A percentile compares a stretch with the other conserved stretches of the same genome.
phyloP scores from a whole-genome alignment of 306 rosid species.

The Oemleria cerasiformis region DNA sequence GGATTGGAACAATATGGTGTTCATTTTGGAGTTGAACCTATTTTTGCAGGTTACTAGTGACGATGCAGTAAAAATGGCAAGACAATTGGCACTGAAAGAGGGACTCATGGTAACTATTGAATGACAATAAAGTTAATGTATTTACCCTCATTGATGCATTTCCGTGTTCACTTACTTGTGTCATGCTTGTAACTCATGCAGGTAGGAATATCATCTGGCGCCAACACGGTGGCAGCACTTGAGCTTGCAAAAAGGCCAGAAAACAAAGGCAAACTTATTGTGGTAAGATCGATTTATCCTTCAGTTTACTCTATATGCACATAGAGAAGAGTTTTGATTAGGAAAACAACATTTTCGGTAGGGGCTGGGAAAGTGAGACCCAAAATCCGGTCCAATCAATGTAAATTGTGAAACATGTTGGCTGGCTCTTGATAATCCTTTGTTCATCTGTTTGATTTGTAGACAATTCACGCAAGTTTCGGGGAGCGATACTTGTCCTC shows the following conservation, averaged over 20 bases:
- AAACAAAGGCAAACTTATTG: constrained; percentile 93
- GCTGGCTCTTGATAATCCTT: not conserved
- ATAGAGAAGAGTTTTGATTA: not conserved
- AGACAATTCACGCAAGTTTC: constrained; percentile 95
- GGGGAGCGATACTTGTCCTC: constrained; percentile 97
- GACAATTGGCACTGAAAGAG: constrained; percentile 80
- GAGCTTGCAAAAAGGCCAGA: constrained; percentile 77
- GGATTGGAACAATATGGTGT: not conserved
- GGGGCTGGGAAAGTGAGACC: no score
- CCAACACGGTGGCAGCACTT: constrained; percentile 89
- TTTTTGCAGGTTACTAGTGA: constrained; percentile 78
- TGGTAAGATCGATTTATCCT: constrained; percentile 46
- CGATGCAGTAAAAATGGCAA: constrained; percentile 90
- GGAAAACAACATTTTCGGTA: not conserved
- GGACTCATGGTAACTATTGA: constrained; percentile 76
- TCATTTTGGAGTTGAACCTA: constrained; percentile 8
- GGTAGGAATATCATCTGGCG: constrained; percentile 97
- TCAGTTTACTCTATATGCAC: not conserved
- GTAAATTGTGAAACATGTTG: not conserved
- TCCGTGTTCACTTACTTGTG: not conserved
- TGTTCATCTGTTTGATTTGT: constrained; percentile 31
- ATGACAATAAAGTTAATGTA: not conserved
- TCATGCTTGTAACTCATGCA: constrained; percentile 23
- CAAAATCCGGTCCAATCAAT: no score
- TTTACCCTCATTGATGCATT: not conserved